Evolutionary conservation across 164 flowering plant genomes (phyloP), one percentile per base, ranked within the genome.

Genomic region (Vitis rupestris): DNA sequence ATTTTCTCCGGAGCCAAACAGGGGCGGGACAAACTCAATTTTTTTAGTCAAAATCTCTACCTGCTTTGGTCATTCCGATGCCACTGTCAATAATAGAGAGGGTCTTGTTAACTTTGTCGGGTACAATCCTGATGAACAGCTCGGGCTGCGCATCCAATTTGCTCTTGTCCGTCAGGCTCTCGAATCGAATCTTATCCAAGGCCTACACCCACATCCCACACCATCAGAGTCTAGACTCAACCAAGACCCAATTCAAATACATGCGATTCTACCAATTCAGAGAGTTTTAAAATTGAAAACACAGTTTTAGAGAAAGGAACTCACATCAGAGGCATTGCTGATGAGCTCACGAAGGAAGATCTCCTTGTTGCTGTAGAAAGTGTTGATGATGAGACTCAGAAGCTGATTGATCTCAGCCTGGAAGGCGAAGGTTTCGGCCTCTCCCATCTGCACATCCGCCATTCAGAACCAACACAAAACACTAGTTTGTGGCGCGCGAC

Each of bases 321-420:
- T 4, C 72, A 84, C 91, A 69, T 91, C 97, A 13, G 97, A 91
- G 8, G 94, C 51, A 52, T 91, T 91, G 83, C 90, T 87, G 83
- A 91, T 91, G 67, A 89, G 72, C 61, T 91, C 97, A 15, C 97
- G 85, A 27, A 91, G 88, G 81, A 91, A 91, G 12, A 91, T 91
- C 85, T 90, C 96, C 76, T 87, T 90, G 88, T 88, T 88, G 77
- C 87, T 84, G 87, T 90, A 90, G 74, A 90, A 90, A 2, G 95
- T 86, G 66, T 90, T 90, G 85, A 90, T 90, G 79, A 90, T 90
- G 64, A 90, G 75, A 59, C 95, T 90, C 61, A 90, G 78, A 37
- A 90, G 85, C 80, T 90, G 93, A 81, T 88, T 85, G 74, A 86
- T 85, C 85, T 88, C 90, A 6, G 90, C 88, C 77, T 88, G 89